Base-by-base conservation (phyloP, 768 basidiomycete species). In the Pleurotus ostreatus region DNA sequence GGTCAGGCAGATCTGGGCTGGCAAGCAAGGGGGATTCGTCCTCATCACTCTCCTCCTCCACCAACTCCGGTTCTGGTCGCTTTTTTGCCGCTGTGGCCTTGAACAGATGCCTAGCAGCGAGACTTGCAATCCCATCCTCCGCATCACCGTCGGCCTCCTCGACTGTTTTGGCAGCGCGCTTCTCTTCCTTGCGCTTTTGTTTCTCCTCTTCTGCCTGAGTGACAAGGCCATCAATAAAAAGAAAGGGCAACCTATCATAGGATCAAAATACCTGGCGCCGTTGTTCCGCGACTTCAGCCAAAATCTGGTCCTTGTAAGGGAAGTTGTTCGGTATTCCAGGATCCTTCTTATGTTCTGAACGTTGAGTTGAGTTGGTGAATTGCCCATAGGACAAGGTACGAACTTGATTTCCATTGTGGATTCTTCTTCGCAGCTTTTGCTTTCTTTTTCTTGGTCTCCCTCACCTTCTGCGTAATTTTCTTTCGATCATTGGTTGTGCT, bases 241-340 rank as follows among this genome's bases (percentile, higher is more conserved):
- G 40, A 37, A 47, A 49, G 40, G 26, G 53, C 11, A 23, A 43
- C 11, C 38, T 34, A 9, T 16, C n/a, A 46, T 1, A 45, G 40
- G 54, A 26, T 41, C 16, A 11, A 70, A 81, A 64, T 63, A 94
- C 93, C 60, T 78, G 71, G 64, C 89, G 78, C 59, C 93, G 84
- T 66, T 91, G 81, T 63, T 90, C 89, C 45, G 87, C 86, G 51
- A 96, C 80, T 65, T 98, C 94, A 4, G 93, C 94, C 25, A 98
- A 75, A 60, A 98, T 88, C 70, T 93, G 86, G 64, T 95, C 94
- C 72, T 96, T 98, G 79, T 87, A 94, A 3, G 92, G 94, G 73
- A 94, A 94, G 57, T 84, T 86, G 71, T 89, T 95, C 5, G 94
- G 94, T 61, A 97, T 94, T 45, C 94, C 94, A 26, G 90, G 92